Evolutionary conservation across 192 early-diverging fungal species (phyloP), one percentile per base, ranked within the genome.

Genomic region (Haplosporangium gracile): DNA sequence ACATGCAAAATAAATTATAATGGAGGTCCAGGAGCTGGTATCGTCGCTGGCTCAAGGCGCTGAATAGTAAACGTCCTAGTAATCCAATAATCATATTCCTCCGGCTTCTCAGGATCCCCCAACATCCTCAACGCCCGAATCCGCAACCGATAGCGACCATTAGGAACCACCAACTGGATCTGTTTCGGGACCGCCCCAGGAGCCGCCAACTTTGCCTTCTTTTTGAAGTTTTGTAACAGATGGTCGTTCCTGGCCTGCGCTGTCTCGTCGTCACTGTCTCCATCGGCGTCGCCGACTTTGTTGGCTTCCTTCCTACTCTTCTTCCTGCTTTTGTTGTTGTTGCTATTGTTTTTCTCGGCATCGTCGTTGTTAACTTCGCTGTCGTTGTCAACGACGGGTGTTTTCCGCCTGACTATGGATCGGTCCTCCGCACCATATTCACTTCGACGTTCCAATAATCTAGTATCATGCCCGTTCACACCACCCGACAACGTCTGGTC

Each of bases 61-160:
- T 60, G 38, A 69, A 82, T 72, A 8, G 22, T 42, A 51, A 82
- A 82, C 51, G 68, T 72, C 20, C 36, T n/a, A 1, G 82, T 78
- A 10, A 79, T 76, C 83, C 73, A 85, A 32, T 51, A 40, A 53
- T 85, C 83, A 43, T 85, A 85, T 13, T 76, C 83, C 36, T 68
- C 77, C 40, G 73, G 47, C 1, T 79, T 76, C 5, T 80, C 74
- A 42, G 75, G 70, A 36, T 76, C 77, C 51, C 78, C 83, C 39
- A 76, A 32, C 22, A 76, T 71, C 29, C 77, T 38, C n/a, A 80
- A 45, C 29, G 68, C 83, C 5, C 77, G 60, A 11, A 85, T 24
- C 5, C 82, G 49, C 40, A 83, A n/a, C 26, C 82, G 60, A 32
- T 78, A 83, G 22, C 43, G 42, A 18, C 81, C 81, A 68, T 82